Percentiles rank a stretch among this genome's conserved stretches.
Conservation (phyloP, 139 green algal species). For the Micractinium sp. region DNA sequence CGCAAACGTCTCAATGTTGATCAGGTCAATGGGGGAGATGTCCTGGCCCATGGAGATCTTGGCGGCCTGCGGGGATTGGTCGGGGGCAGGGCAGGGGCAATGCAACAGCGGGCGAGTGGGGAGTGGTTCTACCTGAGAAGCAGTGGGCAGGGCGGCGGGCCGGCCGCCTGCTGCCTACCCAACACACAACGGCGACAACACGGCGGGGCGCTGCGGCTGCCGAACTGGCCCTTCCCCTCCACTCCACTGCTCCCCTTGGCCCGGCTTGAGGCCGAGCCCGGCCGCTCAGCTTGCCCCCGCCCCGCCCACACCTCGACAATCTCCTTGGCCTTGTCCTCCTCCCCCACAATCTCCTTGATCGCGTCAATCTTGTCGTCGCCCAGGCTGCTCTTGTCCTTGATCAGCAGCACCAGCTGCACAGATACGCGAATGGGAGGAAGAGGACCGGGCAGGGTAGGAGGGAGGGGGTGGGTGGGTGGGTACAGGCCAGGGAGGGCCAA, state of each 20-base stretch:
- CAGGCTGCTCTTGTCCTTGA: slow-evolving; percentile 90
- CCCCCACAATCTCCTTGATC: slow-evolving; percentile 86
- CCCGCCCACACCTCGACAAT: slow-evolving; percentile 52
- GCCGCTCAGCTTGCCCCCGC: neutral
- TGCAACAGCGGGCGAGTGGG: too few species aligned
- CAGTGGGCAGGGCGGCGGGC: too few species aligned
- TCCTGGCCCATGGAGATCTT: slow-evolving; percentile 92
- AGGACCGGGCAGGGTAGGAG: neutral
- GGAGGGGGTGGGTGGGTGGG: neutral
- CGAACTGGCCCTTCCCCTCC: too few species aligned
- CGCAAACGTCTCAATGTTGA: slow-evolving; percentile 98
- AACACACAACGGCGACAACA: too few species aligned
- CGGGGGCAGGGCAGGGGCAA: neutral
- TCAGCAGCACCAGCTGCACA: slow-evolving; percentile 67
- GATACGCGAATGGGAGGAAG: too few species aligned
- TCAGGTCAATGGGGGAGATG: slow-evolving; percentile 96
- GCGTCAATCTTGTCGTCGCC: slow-evolving; percentile 73
- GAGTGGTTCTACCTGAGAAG: too few species aligned
- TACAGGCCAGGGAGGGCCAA: neutral
- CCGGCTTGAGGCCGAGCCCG: too few species aligned
- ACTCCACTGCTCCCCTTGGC: too few species aligned
- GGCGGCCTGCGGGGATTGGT: slow-evolving; percentile 65
- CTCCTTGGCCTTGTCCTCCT: slow-evolving; percentile 87
- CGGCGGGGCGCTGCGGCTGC: too few species aligned
- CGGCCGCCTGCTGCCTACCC: too few species aligned